A percentile compares a stretch with the other conserved stretches of the same genome.
Evolutionary conservation across 805 yeast genomes (phyloP).

Genomic region (Dipodascus albidus): DNA sequence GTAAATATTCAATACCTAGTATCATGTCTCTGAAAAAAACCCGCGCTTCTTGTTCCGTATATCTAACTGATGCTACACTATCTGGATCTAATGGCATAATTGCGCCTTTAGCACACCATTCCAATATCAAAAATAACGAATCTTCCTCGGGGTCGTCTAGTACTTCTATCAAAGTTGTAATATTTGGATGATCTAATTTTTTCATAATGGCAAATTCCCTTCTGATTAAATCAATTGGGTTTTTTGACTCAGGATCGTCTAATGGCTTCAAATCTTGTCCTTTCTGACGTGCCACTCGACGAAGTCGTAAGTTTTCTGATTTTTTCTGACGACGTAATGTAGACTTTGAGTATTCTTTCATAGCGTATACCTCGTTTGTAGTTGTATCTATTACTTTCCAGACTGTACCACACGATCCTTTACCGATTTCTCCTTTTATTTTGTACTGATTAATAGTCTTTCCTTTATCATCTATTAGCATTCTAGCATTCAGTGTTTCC

Average conservation of each 20-base stretch:
- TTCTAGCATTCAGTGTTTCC: conserved; percentile 23
- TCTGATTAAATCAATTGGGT: conserved; percentile 25
- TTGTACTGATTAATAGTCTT: conserved; percentile 38
- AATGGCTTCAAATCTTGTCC: not conserved
- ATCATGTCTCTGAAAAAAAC: conserved; percentile 52
- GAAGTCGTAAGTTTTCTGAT: conserved; percentile 17
- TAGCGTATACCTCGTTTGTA: conserved; percentile 41
- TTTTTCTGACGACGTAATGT: conserved; percentile 23
- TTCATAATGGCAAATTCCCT: conserved; percentile 68
- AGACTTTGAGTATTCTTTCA: conserved; percentile 30
- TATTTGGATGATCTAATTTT: conserved; percentile 63
- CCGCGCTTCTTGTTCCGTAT: conserved; percentile 28
- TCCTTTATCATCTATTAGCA: conserved; percentile 21
- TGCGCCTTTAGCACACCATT: conserved; percentile 63
- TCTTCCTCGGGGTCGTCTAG: conserved; percentile 42
- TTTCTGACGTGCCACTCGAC: conserved; percentile 6
- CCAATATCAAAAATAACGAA: conserved; percentile 56
- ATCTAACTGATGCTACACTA: conserved; percentile 29
- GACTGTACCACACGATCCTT: conserved; percentile 85
- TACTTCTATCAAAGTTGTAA: conserved; percentile 55
- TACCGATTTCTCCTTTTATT: conserved; percentile 67
- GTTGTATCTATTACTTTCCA: conserved; percentile 66
- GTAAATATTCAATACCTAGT: conserved; percentile 68
- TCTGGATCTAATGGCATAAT: conserved; percentile 29
- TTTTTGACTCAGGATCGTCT: not conserved